A percentile compares a stretch with the other conserved stretches of the same genome.
phyloP scores from a whole-genome alignment of 495 filamentous ascomycete genomes.

The Daldinia loculata region DNA sequence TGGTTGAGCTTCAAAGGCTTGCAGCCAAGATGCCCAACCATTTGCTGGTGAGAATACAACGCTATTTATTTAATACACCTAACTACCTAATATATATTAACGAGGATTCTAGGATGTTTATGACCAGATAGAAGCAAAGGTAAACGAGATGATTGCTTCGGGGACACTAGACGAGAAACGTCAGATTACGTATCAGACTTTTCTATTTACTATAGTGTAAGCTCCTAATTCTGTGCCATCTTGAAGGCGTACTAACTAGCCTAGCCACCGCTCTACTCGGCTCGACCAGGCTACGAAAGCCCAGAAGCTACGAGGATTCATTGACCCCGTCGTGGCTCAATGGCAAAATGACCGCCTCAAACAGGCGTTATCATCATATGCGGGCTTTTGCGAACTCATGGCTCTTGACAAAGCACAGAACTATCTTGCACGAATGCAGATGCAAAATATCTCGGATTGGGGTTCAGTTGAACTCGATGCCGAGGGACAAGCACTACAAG shows the following conservation, averaged over 20 bases:
- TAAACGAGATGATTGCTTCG: slow-evolving; percentile 78
- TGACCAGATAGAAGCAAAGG: slow-evolving; percentile 81
- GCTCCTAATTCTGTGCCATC: slow-evolving; percentile 6
- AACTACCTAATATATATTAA: slow-evolving; percentile 18
- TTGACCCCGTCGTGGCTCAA: slow-evolving; percentile 77
- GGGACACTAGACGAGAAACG: slow-evolving; percentile 79
- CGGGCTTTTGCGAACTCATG: slow-evolving; percentile 79
- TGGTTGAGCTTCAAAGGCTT: slow-evolving; percentile 85
- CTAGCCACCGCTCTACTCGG: slow-evolving; percentile 78
- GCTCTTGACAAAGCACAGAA: slow-evolving; percentile 80
- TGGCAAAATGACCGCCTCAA: slow-evolving; percentile 80
- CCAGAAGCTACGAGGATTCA: slow-evolving; percentile 72
- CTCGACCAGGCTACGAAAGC: slow-evolving; percentile 72
- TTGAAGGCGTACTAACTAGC: slow-evolving; percentile 7
- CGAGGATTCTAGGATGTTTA: slow-evolving; percentile 71
- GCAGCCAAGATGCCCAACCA: slow-evolving; percentile 91
- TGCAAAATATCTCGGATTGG: slow-evolving; percentile 86
- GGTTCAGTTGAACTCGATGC: slow-evolving; percentile 75
- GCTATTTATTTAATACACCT: neutral
- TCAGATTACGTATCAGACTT: slow-evolving; percentile 70
- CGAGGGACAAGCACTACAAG: slow-evolving; percentile 81
- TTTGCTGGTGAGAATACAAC: slow-evolving; percentile 65
- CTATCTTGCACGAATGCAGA: slow-evolving; percentile 75
- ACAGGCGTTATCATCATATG: slow-evolving; percentile 74
- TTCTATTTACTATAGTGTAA: slow-evolving; percentile 92